Evolutionary conservation across 192 early-diverging fungal species (phyloP), one percentile per base, ranked within the genome.

Genomic region (Backusella circina): DNA sequence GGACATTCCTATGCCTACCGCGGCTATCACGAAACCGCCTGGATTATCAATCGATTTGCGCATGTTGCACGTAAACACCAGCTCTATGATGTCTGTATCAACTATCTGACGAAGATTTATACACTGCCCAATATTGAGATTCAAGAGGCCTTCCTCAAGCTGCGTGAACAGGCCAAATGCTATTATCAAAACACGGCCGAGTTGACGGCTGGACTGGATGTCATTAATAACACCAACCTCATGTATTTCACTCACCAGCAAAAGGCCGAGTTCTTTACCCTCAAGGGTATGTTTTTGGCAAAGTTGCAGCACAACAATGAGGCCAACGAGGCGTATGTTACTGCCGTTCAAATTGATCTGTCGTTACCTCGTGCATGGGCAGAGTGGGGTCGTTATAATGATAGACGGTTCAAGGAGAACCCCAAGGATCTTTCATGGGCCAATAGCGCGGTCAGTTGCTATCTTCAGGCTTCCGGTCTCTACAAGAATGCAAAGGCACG

Each of bases 181-280:
- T 93, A 99, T 81, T 97, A 96, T 82, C 89, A 94, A 65, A 93
- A 92, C 41, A 90, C 95, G 4, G 80, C 85, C 6, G 97, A 99
- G 84, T 88, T 97, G 77, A 89, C 94, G 38, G 91, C 90, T n/a
- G 98, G 97, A 4, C 84, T 99, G 21, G 97, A 99, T 75, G 96
- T 98, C 13, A 98, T 99, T 84, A 98, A 97, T 86, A 99, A 99
- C 80, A 99, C 98, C n/a, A 99, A 99, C 78, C 84, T 99, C 76
- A 88, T 95, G 77, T 99, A 98, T 84, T 99, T 99, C 80, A 93
- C 89, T 26, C 83, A 85, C 10, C 85, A 87, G 21, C 98, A 99
- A 85, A 97, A 95, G 83, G 95, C 98, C n/a, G 98, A 99, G 77
- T 99, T 99, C 82, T 98, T 95, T 72, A 93, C 96, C 36, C 87